Evolutionary conservation across 2,329 filamentous ascomycete genomes (phyloP), one percentile per base, ranked within the genome.

Genomic region (Botrytis paeoniae): DNA sequence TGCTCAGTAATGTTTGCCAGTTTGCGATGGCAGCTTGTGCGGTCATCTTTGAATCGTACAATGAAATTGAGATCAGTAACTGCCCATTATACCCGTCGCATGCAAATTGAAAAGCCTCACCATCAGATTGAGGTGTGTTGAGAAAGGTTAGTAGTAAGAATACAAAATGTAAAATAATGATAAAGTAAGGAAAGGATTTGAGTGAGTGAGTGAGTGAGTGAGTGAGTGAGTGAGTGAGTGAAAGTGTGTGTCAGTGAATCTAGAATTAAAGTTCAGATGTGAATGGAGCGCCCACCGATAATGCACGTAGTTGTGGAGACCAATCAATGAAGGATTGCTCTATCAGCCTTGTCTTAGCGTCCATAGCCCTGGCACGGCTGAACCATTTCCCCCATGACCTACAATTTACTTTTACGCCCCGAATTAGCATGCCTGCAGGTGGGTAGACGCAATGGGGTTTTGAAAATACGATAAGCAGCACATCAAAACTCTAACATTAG

Each of bases 1-100:
- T 83, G 51, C 82, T 78, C 60, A 90, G 80, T 77, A 90, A 89
- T 25, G 79, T 81, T 22, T 79, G 75, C 89, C 89, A 91, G 25
- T 51, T 59, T 22, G 68, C 45, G 22, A 71, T 48, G 45, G 68
- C 57, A 70, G 20, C 48, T 35, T 73, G 65, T 25, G 71, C 25
- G 10, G 57, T 39, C 71, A 73, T 73, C 6, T 39, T 57, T 45
- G 22, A 68, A 25, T 41, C 37, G 35, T 68, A 41, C 48, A 41
- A 12, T 18, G 6, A 32, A 72, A 22, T 51, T 2, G 6, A 39
- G 18, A 29, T 64, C 39, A 41, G 41, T 29, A 32, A 70, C 9
- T 18, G 22, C 10, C 43, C 10, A 39, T 51, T 25, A 70, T 7
- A 48, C 41, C 69, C 32, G 18, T 63, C 25, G n/a, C 29, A 35